phyloP scores from a whole-genome alignment of 139 green algal species.

The Micractinium sp. region DNA sequence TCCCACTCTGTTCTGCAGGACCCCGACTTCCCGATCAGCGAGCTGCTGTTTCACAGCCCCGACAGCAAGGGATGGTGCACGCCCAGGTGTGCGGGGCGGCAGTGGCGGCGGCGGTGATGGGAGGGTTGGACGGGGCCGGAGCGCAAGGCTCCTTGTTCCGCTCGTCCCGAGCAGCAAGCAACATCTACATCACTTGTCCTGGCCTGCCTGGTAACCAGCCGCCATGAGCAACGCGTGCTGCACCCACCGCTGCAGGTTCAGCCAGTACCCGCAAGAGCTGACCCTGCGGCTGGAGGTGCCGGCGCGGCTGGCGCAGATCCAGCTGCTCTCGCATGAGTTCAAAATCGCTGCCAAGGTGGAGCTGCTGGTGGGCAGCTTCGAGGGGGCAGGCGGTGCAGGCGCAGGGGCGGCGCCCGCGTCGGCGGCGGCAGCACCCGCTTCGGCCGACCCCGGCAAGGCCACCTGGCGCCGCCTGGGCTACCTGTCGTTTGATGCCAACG shows the following conservation, averaged over 20 bases:
- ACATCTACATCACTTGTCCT: too few relatives aligned
- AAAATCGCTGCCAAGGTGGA: slow-evolving; percentile 91
- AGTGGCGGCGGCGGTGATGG: not conserved
- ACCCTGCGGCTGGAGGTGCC: slow-evolving; percentile 73
- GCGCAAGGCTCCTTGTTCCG: not conserved
- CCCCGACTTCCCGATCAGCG: slow-evolving; percentile 76
- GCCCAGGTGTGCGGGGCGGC: slow-evolving; percentile 60
- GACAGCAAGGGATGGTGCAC: slow-evolving; percentile 88
- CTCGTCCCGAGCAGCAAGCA: not conserved
- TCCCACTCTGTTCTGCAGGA: slow-evolving; percentile 55
- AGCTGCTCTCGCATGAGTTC: slow-evolving; percentile 94
- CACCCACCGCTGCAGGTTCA: slow-evolving; percentile 62
- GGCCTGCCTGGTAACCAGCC: not conserved
- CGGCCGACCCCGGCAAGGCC: slow-evolving; percentile 16
- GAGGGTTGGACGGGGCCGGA: not conserved
- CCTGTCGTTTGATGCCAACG: slow-evolving; percentile 91
- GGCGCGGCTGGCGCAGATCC: slow-evolving; percentile 83
- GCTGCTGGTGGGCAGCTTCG: slow-evolving; percentile 70
- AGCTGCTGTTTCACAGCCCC: slow-evolving; percentile 81
- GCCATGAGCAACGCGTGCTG: not conserved
- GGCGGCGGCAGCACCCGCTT: too few relatives aligned
- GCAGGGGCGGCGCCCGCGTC: not conserved
- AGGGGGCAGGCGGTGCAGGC: slow-evolving; percentile 1
- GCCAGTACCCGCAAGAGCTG: slow-evolving; percentile 87
- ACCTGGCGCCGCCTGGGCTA: slow-evolving; percentile 83